Conservation (phyloP, 139 green algal species). For the Zygnema cylindricum region DNA sequence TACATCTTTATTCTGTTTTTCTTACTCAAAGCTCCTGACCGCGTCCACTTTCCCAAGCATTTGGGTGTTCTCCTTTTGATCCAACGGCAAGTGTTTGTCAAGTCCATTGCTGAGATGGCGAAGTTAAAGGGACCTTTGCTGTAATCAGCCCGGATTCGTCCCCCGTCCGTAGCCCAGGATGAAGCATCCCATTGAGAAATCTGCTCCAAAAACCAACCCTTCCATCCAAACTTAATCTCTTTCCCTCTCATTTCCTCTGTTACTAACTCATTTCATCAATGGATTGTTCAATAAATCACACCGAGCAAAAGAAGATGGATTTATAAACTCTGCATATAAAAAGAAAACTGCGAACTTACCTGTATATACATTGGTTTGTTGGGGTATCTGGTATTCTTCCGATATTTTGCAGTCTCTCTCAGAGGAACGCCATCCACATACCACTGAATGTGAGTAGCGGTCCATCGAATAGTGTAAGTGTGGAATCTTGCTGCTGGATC, state of each 20-base stretch:
- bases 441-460: not conserved
- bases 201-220: not conserved
- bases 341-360: not conserved
- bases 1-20: not conserved
- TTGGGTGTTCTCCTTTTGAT: not conserved
- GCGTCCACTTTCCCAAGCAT: not conserved
- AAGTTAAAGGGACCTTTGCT: not conserved
- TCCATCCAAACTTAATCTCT: not conserved
- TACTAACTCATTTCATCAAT: too few species aligned
- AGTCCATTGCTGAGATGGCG: not conserved
- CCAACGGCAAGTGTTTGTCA: not conserved
- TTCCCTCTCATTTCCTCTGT: too few species aligned
- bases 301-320: not conserved
- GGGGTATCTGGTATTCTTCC: not conserved
- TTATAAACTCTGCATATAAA: not conserved
- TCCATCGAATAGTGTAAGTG: not conserved
- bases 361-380: not conserved
- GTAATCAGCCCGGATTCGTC: not conserved
- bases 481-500: not conserved
- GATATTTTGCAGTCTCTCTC: not conserved
- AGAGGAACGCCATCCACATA: not conserved
- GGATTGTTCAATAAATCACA: not conserved
- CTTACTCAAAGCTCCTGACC: not conserved
- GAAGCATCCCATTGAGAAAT: not conserved
- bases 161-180: not conserved